Evolutionary conservation across 176 grass and related monocot genomes (phyloP).

Genomic region (Oryza rufipogon): DNA sequence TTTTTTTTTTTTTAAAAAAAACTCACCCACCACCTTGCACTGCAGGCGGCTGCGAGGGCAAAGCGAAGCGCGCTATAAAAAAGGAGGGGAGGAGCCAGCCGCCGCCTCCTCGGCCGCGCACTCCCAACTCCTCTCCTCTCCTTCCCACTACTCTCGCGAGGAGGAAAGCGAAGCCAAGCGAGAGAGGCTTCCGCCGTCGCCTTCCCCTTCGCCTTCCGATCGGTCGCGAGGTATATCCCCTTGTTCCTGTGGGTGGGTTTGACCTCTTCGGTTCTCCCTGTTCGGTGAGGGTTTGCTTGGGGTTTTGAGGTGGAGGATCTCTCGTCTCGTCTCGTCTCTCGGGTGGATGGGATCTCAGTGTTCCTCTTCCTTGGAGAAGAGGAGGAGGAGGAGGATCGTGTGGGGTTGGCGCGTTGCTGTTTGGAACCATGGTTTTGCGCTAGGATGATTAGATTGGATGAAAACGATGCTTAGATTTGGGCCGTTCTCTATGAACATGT

Average conservation of each 20-base stretch:
- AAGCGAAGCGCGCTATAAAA: slow-evolving; percentile 34
- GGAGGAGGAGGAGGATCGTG: neutral
- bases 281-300: neutral
- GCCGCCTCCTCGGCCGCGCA: slow-evolving; percentile 42
- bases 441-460: neutral
- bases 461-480: neutral
- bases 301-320: neutral
- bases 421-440: neutral
- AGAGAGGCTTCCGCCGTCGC: too few relatives aligned
- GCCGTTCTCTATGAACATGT: neutral
- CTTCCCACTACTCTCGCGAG: neutral
- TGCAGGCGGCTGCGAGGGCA: neutral
- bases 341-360: neutral
- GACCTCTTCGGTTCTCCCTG: too few relatives aligned
- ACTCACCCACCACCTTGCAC: neutral
- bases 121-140: neutral
- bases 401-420: neutral
- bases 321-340: neutral
- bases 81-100: slow-evolving; percentile 8
- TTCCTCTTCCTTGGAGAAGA: neutral
- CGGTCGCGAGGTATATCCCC: neutral
- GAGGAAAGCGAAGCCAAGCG: neutral
- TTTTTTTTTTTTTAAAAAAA: neutral
- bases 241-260: neutral
- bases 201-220: neutral